These are phyloP conservation scores for Phytopythium delawarense DNA, from an alignment of 352 stramenopile species.

Conservation along the genomic window DNA sequence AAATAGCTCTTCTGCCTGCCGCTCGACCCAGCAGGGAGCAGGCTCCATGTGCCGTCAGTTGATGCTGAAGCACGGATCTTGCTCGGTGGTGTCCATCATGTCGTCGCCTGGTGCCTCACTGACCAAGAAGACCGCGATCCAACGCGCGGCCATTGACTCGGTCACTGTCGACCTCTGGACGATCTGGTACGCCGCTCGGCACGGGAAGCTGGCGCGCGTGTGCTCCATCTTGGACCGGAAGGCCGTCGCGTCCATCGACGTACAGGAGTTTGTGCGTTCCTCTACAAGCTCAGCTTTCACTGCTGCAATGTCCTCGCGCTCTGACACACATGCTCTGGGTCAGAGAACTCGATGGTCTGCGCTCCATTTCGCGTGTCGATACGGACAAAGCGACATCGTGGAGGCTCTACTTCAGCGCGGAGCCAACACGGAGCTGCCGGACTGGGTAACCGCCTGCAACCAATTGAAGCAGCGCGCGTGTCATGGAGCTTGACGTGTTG, in stretches of 20 bases:
- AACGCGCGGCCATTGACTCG: slow-evolving; percentile 18
- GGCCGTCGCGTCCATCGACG: slow-evolving; percentile 33
- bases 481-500: neutral
- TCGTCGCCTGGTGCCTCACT: neutral
- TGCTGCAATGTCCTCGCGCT: neutral
- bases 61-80: neutral
- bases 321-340: neutral
- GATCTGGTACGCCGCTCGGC: slow-evolving; percentile 69
- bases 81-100: neutral
- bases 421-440: slow-evolving; percentile 37
- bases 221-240: slow-evolving; percentile 43
- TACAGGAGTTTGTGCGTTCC: slow-evolving; percentile 42
- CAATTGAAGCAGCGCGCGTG: neutral
- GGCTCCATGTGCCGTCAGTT: neutral
- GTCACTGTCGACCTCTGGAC: slow-evolving; percentile 44
- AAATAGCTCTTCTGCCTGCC: slow-evolving; percentile 1
- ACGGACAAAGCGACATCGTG: slow-evolving; percentile 42
- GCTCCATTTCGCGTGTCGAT: slow-evolving; percentile 56
- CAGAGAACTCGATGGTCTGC: slow-evolving; percentile 56
- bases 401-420: slow-evolving; percentile 42
- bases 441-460: slow-evolving; percentile 27
- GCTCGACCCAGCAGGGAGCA: slow-evolving; percentile 9
- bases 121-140: slow-evolving; percentile 17
- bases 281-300: neutral
- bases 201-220: slow-evolving; percentile 49